Evolutionary conservation across 192 early-diverging fungal species (phyloP).

Genomic region (Backusella morwellensis): DNA sequence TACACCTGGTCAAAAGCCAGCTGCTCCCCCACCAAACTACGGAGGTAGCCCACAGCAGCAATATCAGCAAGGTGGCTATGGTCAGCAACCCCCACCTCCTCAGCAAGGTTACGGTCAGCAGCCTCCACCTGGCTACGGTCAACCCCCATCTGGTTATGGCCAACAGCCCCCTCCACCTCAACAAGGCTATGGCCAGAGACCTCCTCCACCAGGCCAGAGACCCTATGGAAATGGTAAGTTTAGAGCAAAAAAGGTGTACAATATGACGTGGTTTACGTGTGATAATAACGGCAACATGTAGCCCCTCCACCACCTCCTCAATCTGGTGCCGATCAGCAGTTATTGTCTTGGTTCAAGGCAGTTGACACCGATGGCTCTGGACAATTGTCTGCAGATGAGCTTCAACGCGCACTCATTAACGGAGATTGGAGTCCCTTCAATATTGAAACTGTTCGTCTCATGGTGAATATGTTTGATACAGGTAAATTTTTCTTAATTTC

Average conservation of each 20-base stretch:
- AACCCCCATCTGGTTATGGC: background rate
- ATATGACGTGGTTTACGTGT: background rate
- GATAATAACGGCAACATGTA: background rate
- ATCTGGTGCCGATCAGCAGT: slow-evolving; percentile 32
- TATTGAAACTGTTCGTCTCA: slow-evolving; percentile 75
- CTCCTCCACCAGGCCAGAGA: slow-evolving; percentile 8
- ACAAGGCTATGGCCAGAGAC: background rate
- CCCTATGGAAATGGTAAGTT: background rate
- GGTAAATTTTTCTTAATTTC: slow-evolving; percentile 27
- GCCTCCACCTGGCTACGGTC: background rate
- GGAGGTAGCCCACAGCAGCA: background rate
- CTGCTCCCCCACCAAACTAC: background rate
- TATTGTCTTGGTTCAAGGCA: slow-evolving; percentile 56
- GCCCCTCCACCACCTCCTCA: slow-evolving; percentile 35
- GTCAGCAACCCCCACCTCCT: background rate
- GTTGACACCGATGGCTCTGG: slow-evolving; percentile 68
- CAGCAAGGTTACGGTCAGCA: background rate
- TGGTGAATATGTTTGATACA: slow-evolving; percentile 79
- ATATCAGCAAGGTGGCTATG: slow-evolving; percentile 10
- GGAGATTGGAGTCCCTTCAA: slow-evolving; percentile 82
- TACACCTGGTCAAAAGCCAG: background rate
- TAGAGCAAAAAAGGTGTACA: background rate
- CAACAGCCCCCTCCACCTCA: background rate
- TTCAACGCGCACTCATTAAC: slow-evolving; percentile 72
- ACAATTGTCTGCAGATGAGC: slow-evolving; percentile 64